Evolutionary conservation across 345 rosid species (phyloP).

Genomic region (Syzygium aromaticum): DNA sequence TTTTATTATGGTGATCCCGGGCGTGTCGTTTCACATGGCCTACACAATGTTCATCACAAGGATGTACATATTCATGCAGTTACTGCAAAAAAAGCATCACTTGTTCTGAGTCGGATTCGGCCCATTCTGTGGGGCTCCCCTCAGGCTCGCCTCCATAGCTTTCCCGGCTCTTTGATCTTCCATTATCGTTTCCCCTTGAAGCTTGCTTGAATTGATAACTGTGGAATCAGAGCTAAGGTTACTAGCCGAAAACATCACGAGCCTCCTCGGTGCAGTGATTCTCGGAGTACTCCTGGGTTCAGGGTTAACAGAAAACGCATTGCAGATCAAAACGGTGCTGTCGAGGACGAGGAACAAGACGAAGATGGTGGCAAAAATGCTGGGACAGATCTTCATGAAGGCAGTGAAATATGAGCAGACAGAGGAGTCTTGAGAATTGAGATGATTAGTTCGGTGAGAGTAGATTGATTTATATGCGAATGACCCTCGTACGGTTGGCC

Average conservation of each 20-base stretch:
- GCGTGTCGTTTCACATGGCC: too few species aligned
- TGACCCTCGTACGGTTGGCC: background rate
- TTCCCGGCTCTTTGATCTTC: constrained; percentile 25
- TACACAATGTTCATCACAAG: background rate
- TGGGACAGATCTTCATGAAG: constrained; percentile 25
- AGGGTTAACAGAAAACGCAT: constrained; percentile 10
- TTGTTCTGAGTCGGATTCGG: constrained; percentile 54
- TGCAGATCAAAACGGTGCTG: background rate
- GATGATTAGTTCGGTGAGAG: background rate
- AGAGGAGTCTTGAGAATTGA: background rate
- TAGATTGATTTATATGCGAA: background rate
- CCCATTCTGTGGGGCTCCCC: constrained; percentile 41
- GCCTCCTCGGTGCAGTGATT: background rate
- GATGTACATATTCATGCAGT: background rate
- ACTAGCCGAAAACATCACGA: background rate
- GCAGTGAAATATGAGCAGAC: background rate
- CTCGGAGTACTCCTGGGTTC: background rate
- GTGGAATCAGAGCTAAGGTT: background rate
- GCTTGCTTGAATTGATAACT: background rate
- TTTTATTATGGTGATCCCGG: too few species aligned
- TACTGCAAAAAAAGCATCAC: background rate
- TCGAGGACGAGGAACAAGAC: constrained; percentile 12
- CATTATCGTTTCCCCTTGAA: background rate
- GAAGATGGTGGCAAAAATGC: constrained; percentile 5
- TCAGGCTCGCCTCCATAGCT: constrained; percentile 44